Base-by-base conservation (phyloP, 2,329 filamentous ascomycete genomes). In the Phyllosticta citrichinensis region DNA sequence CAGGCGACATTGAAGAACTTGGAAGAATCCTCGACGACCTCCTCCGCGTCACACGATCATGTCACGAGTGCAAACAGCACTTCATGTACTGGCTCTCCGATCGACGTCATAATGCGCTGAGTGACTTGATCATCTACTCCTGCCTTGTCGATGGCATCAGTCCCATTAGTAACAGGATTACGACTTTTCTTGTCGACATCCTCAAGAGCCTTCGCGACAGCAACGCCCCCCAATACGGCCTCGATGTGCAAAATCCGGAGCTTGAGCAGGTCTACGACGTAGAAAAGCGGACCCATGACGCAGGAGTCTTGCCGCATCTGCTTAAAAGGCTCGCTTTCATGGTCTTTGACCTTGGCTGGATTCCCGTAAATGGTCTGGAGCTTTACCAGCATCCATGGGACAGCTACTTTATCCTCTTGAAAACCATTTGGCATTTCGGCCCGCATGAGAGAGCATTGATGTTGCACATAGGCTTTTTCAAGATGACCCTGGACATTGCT, bases 1-100 rank as follows among this genome's bases (percentile, higher is more conserved):
- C 83, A 3, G 90, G 88, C 70, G 87, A 91, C 51, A 69, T 83
- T 2, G 81, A 85, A 0, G 82, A 87, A 52, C 85, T 88, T 47
- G 77, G 81, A 1, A 70, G 74, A 9, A 83, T 87, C 58, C 76
- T 83, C 57, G 69, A 70, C 2, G 75, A 84, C 25, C 69, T 88
- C 14, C 73, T 76, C 12, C 76, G 76, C 20, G 77, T 83, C 40
- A 79, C 83, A 19, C 84, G 81, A 63, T 75, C 77, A 22, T 74
- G 72, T 55, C 55, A 68, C 68, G 78, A 58, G 17, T 88, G 86
- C 68, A 55, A 14, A 3, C 58, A 62, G 33, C 14, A 55, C 33
- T 25, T 25, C 5, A 51, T 58, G 17, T 50, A 57, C 25, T 62
- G 60, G 60, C 55, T 57, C 17, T 51, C 22, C 55, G 17, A 40